Conservation (phyloP, 805 yeast species). For the Ogataea siamensis region DNA sequence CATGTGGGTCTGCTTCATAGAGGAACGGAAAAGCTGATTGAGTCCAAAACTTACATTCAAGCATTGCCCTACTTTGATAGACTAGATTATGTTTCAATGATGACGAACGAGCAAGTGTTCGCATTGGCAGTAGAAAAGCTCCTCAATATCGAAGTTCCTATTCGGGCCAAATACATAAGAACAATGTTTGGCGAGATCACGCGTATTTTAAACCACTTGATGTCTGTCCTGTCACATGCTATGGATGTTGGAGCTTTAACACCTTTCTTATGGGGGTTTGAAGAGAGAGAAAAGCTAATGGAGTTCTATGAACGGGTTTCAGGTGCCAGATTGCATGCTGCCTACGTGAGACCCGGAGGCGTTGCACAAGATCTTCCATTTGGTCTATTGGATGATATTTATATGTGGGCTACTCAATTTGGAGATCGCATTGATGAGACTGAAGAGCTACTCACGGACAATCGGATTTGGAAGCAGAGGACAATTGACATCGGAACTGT, state of each 20-base stretch:
- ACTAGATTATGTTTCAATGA: constrained; percentile 81
- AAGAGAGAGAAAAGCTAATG: constrained; percentile 90
- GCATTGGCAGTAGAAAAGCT: constrained; percentile 82
- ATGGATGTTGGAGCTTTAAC: constrained; percentile 95
- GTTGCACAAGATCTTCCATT: constrained; percentile 85
- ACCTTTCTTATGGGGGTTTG: constrained; percentile 92
- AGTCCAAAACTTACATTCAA: constrained; percentile 81
- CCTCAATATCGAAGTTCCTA: constrained; percentile 79
- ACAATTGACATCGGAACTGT: constrained; percentile 77
- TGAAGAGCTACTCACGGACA: constrained; percentile 85
- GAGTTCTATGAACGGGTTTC: constrained; percentile 88
- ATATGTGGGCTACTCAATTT: constrained; percentile 95
- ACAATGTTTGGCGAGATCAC: constrained; percentile 87
- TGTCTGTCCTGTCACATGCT: constrained; percentile 84
- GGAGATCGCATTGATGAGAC: constrained; percentile 91
- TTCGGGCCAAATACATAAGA: constrained; percentile 81
- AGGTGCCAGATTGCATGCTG: constrained; percentile 87
- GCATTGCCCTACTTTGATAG: constrained; percentile 88
- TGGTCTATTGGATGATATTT: constrained; percentile 84
- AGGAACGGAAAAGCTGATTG: constrained; percentile 88
- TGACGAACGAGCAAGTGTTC: constrained; percentile 87
- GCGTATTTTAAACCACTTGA: constrained; percentile 76
- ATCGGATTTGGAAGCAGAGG: constrained; percentile 90
- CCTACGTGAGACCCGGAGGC: constrained; percentile 90
- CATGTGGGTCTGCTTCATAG: constrained; percentile 86